Evolutionary conservation across 2,329 filamentous ascomycete genomes (phyloP).

Genomic region (Ustulina deusta): DNA sequence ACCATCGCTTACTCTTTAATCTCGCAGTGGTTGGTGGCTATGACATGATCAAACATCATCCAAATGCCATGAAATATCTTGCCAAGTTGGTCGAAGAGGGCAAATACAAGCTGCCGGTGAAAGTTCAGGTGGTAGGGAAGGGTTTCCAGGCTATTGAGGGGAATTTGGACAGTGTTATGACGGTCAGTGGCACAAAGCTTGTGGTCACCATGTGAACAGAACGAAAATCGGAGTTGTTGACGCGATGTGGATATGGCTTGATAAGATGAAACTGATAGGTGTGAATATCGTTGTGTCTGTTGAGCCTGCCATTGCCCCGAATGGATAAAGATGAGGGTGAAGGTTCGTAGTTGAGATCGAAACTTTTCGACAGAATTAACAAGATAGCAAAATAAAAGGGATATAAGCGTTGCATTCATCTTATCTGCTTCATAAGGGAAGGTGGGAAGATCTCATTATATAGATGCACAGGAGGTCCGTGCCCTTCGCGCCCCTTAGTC

Average conservation of each 20-base stretch:
- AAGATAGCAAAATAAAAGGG: no score
- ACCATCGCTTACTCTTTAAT: constrained; percentile 9
- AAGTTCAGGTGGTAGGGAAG: constrained; percentile 14
- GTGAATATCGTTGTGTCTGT: no score
- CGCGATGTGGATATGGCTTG: background rate
- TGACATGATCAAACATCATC: background rate
- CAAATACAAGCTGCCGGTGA: constrained; percentile 6
- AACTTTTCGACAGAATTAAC: no score
- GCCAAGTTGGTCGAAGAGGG: constrained; percentile 5
- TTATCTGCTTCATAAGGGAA: no score
- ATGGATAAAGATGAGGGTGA: no score
- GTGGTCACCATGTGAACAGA: constrained; percentile 3
- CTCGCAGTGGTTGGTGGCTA: constrained; percentile 14
- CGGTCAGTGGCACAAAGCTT: constrained; percentile 9
- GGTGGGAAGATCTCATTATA: no score
- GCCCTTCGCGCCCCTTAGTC: no score
- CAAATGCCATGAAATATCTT: background rate
- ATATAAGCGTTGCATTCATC: no score
- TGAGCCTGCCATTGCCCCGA: no score
- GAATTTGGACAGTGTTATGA: constrained; percentile 10
- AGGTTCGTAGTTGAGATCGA: no score
- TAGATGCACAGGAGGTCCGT: no score
- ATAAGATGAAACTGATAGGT: background rate
- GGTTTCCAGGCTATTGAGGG: background rate
- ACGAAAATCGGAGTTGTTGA: background rate